Evolutionary conservation across 1,284 basidiomycete species (phyloP).

Genomic region (Austropuccinia psidii): DNA sequence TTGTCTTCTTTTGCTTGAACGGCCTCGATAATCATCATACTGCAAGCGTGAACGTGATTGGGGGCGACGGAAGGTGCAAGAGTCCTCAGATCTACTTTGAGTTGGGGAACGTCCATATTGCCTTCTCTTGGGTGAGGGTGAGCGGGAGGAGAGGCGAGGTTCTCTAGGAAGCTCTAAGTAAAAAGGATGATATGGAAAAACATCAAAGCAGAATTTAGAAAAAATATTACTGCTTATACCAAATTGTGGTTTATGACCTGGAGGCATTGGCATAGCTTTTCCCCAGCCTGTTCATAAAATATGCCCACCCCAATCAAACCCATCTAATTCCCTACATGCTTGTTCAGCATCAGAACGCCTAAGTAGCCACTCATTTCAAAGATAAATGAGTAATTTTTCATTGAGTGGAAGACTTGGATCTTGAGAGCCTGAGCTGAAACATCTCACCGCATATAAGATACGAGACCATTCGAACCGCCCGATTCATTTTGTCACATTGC

Average conservation of each 20-base stretch:
- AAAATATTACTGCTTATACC: slow-evolving; percentile 54
- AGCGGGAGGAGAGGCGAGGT: slow-evolving; percentile 36
- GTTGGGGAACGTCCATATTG: slow-evolving; percentile 44
- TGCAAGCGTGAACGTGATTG: slow-evolving; percentile 41
- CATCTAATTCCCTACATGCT: slow-evolving; percentile 77
- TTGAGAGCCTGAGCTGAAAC: not conserved
- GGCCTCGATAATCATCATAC: slow-evolving; percentile 43
- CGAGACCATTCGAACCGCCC: slow-evolving; percentile 78
- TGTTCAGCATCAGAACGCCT: slow-evolving; percentile 71
- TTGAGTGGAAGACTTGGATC: too few relatives aligned
- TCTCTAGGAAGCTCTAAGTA: slow-evolving; percentile 40
- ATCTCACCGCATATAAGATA: slow-evolving; percentile 72
- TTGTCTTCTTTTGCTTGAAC: slow-evolving; percentile 52
- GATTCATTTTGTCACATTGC: slow-evolving; percentile 60
- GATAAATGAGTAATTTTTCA: not conserved
- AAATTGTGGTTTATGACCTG: slow-evolving; percentile 65
- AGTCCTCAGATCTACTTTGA: slow-evolving; percentile 41
- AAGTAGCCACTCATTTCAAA: not conserved
- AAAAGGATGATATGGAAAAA: not conserved
- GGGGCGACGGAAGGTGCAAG: slow-evolving; percentile 39
- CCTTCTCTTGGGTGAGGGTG: slow-evolving; percentile 46
- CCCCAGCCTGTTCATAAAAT: slow-evolving; percentile 85
- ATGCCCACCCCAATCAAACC: slow-evolving; percentile 81
- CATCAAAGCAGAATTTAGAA: not conserved
- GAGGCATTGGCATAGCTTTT: slow-evolving; percentile 70